phyloP scores from a whole-genome alignment of 2,329 filamentous ascomycete species.

The Emydomyces testavorans region DNA sequence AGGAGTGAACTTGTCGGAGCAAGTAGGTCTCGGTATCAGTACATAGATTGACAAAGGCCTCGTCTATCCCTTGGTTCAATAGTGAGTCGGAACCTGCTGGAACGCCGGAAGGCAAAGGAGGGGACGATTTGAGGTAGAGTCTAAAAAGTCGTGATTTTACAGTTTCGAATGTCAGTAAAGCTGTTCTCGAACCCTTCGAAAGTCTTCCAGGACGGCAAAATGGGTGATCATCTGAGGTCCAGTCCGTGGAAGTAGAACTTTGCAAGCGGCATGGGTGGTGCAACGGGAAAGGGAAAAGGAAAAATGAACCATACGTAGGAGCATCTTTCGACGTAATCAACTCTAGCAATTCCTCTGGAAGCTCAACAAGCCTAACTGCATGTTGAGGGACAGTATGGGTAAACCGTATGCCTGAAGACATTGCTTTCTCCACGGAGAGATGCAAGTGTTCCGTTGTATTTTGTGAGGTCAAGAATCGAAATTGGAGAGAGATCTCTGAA shows the following conservation, averaged over 20 bases:
- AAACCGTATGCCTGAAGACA: constrained; percentile 24
- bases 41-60: constrained; percentile 46
- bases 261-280: too few relatives aligned
- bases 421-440: background rate
- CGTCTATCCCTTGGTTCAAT: constrained; percentile 20
- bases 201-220: too few relatives aligned
- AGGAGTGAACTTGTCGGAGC: constrained; percentile 54
- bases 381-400: constrained; percentile 38
- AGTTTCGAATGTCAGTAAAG: background rate
- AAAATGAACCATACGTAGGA: constrained; percentile 24
- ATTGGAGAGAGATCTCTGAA: background rate
- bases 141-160: constrained; percentile 21
- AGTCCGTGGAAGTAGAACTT: too few relatives aligned
- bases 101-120: constrained; percentile 8
- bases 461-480: background rate
- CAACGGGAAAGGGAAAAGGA: background rate
- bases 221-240: too few relatives aligned
- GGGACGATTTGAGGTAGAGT: constrained; percentile 32
- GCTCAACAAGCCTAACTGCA: constrained; percentile 48
- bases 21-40: constrained; percentile 47
- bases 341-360: constrained; percentile 47
- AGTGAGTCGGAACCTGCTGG: constrained; percentile 12
- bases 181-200: background rate
- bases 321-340: constrained; percentile 41
- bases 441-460: background rate